Base-by-base conservation (phyloP, 176 grass and related monocot genomes). In the Pontederia paniculata region DNA sequence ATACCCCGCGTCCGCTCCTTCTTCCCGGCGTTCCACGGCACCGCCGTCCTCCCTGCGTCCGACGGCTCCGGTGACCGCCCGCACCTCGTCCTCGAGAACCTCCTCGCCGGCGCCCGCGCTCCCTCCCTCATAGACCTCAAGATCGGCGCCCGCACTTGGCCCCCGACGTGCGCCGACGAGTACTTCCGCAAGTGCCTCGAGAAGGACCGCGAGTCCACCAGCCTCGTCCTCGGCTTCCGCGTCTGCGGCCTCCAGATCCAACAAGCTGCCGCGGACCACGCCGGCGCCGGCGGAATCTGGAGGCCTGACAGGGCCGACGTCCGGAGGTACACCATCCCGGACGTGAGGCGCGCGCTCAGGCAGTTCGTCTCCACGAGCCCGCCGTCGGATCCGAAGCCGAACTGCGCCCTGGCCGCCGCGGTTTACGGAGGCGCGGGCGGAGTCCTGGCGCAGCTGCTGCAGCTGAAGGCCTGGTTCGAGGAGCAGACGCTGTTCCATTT, bases 391-490 rank as follows among this genome's bases (percentile, higher is more conserved):
- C 47, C 25, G 47, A n/a, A 65, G 9, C 11, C 22, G 9, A 84
- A 88, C 57, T 78, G 78, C 70, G 71, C 72, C 47, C 67, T 84
- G 17, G 71, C 75, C 1, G 57, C 68, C 12, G 78, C 50, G 15
- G 78, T 95, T 17, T 82, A 88, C 45, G 84, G 75, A 9, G 78
- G 84, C 2, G 62, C 77, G 9, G 70, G 74, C 5, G 80, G 77
- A 1, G 66, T 95, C 52, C 21, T 95, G 21, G 78, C 80, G n/a
- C 84, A 95, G 81, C 66, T 95, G 68, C 45, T 54, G 16, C 75
- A 88, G 68, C 72, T 94, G 1, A 95, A 88, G 72, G 67, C 71
- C 43, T 95, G 89, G 89, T 88, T 95, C 58, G 84, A 88, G 65
- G 81, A 72, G 65, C 81, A 95, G 67, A 88, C 84, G 13, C 12